Percentiles rank a stretch among this genome's conserved stretches.
These are phyloP conservation scores for Suzukiozyma palmioleophila DNA, from an alignment of 1,139 yeast genomes.

Conservation along the genomic window DNA sequence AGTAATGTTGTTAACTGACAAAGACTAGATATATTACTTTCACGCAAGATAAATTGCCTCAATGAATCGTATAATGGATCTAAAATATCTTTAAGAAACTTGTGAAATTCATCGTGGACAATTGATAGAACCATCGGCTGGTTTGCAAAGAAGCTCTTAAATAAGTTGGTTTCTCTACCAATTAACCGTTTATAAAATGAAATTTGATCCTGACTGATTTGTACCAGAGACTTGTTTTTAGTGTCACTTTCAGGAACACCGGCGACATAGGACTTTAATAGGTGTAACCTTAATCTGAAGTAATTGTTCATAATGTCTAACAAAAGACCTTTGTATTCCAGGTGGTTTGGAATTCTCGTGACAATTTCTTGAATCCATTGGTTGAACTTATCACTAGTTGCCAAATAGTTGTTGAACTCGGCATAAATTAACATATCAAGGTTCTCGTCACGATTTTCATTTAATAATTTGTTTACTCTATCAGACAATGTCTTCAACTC, in stretches of 20 bases:
- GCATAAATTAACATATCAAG: slow-evolving; percentile 45
- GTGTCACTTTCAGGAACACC: slow-evolving; percentile 14
- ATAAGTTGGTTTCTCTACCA: slow-evolving; percentile 58
- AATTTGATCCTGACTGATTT: slow-evolving; percentile 55
- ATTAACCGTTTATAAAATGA: slow-evolving; percentile 55
- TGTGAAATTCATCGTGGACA: slow-evolving; percentile 33
- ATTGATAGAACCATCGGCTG: slow-evolving; percentile 5
- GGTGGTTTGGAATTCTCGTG: slow-evolving; percentile 40
- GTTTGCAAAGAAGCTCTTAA: slow-evolving; percentile 45
- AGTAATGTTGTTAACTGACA: slow-evolving; percentile 75
- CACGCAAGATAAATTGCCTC: slow-evolving; percentile 64
- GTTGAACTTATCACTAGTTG: slow-evolving; percentile 18
- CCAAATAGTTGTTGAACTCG: slow-evolving; percentile 39
- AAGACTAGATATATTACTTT: slow-evolving; percentile 57
- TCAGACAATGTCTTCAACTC: slow-evolving; percentile 34
- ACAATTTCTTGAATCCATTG: slow-evolving; percentile 49
- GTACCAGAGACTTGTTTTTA: slow-evolving; percentile 35
- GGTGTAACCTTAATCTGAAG: slow-evolving; percentile 49
- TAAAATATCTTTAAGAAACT: slow-evolving; percentile 57
- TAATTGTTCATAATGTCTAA: slow-evolving; percentile 64
- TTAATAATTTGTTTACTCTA: slow-evolving; percentile 41
- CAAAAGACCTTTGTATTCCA: slow-evolving; percentile 63
- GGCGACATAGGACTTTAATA: slow-evolving; percentile 40
- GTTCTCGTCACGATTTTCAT: slow-evolving; percentile 14
- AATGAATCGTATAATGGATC: slow-evolving; percentile 76